These are phyloP conservation scores for Solanum tarapatanum DNA, from an alignment of 257 asterid genomes.

Conservation along the genomic window DNA sequence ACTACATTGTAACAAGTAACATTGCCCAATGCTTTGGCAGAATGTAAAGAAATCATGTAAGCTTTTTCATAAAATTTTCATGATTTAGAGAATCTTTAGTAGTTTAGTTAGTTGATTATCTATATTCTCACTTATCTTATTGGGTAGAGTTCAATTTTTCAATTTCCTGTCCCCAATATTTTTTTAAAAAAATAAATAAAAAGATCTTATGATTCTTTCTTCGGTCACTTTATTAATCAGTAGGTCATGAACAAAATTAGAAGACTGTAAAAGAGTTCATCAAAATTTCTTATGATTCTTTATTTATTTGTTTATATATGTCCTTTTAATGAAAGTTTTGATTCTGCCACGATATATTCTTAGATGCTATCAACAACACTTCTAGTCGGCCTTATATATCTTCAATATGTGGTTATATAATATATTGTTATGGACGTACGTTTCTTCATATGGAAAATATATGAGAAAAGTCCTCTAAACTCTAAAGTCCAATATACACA, in stretches of 20 bases:
- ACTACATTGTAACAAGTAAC: neutral
- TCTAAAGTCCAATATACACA: neutral
- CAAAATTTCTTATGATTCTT: too few relatives aligned
- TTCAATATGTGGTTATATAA: neutral
- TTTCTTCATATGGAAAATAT: neutral
- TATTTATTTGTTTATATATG: neutral
- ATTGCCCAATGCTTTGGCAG: too few relatives aligned
- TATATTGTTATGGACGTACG: neutral
- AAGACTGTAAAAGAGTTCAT: neutral
- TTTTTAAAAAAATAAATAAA: rapidly evolving
- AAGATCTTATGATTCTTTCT: neutral
- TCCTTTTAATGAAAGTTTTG: rapidly evolving
- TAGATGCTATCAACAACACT: neutral
- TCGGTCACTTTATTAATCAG: neutral
- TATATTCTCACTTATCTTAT: neutral
- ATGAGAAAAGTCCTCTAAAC: neutral
- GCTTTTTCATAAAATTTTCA: too few relatives aligned
- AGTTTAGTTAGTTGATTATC: too few relatives aligned
- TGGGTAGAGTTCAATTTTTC: neutral
- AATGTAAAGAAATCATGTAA: too few relatives aligned
- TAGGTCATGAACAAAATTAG: neutral
- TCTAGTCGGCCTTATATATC: neutral
- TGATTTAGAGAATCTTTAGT: too few relatives aligned
- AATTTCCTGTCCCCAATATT: neutral
- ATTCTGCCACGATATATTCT: neutral